Base-by-base conservation (phyloP, 2,329 filamentous ascomycete species). In the Amauroascus niger region DNA sequence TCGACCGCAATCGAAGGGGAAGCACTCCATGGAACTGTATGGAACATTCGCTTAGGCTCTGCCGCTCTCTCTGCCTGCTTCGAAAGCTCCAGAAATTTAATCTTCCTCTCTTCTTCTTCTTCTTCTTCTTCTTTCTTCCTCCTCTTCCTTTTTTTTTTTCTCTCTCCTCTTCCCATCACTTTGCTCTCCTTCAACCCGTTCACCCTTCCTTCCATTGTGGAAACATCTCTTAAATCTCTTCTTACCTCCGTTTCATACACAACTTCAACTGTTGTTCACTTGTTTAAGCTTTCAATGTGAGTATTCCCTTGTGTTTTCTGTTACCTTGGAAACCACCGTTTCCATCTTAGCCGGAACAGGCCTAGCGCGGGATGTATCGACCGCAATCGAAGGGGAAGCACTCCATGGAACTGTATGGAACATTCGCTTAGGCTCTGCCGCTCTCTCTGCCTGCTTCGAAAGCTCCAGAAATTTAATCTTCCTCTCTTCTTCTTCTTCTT, bases 41-140 rank as follows among this genome's bases (percentile, higher is more conserved):
- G 57, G 58, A 60, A 60, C 55, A 55, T 60, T 60, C 58, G 58
- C 57, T 58, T 46, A 55, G 57, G 16, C 51, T 54, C 50, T 53
- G 35, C 35, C 46, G 30, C 35, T 49, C 37, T 54, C 49, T 52
- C 33, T 46, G 16, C 43, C 52, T 54, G 40, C 46, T 50, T 13
- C n/a, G n/a, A 40, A 49, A 54, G 47, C 52, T 43, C 39, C 46
- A 57, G 26, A 52, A 52, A 49, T 53, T 48, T 53, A 53, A 45
- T 39, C 41, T 55, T 30, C 45, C 30, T 18, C 30, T 43, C 56
- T 56, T 57, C 54, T 54, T 49, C 53, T 35, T 53, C 43, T 55
- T 57, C 47, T 49, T 55, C 57, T 40, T 53, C 46, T 56, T 55
- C 51, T 54, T 57, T 37, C n/a, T n/a, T n/a, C n/a, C n/a, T n/a